A percentile compares a stretch with the other conserved stretches of the same genome.
phyloP scores from a whole-genome alignment of 805 yeast genomes.

The Tetrapisispora taiwanensis region DNA sequence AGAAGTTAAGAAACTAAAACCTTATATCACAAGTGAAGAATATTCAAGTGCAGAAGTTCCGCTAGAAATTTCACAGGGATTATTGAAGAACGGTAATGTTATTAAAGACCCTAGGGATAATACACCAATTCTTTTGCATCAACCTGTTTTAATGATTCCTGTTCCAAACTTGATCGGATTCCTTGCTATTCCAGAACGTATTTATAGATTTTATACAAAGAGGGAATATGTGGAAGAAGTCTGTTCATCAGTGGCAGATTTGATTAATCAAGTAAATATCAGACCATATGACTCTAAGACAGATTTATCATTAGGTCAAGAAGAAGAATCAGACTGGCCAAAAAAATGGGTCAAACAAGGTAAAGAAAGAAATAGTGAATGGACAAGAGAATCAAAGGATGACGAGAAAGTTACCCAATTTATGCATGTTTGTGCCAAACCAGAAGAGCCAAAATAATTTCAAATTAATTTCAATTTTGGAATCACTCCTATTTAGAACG shows the following conservation, averaged over 20 bases:
- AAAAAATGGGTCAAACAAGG: slow-evolving; percentile 71
- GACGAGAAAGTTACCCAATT: slow-evolving; percentile 49
- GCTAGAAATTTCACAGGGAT: slow-evolving; percentile 34
- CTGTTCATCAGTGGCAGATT: slow-evolving; percentile 47
- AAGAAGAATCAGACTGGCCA: slow-evolving; percentile 77
- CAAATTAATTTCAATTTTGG: no score
- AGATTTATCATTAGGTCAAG: slow-evolving; percentile 33
- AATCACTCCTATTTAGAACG: no score
- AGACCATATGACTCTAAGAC: slow-evolving; percentile 40
- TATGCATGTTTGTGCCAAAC: not conserved
- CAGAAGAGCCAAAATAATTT: no score
- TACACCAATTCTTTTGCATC: slow-evolving; percentile 55
- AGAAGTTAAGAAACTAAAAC: slow-evolving; percentile 37
- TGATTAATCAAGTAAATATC: slow-evolving; percentile 36
- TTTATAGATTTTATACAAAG: slow-evolving; percentile 67
- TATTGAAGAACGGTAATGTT: slow-evolving; percentile 10
- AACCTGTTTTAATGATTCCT: slow-evolving; percentile 68
- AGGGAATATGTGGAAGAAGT: slow-evolving; percentile 61
- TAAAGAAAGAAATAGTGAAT: slow-evolving; percentile 65
- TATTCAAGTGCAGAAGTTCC: slow-evolving; percentile 49
- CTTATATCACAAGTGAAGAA: slow-evolving; percentile 53
- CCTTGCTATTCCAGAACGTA: slow-evolving; percentile 59
- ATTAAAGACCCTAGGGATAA: slow-evolving; percentile 22
- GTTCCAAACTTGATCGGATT: slow-evolving; percentile 77
- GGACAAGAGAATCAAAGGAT: slow-evolving; percentile 66